These are phyloP conservation scores for Talaromyces adpressus DNA, from an alignment of 495 filamentous ascomycete species.

Conservation along the genomic window DNA sequence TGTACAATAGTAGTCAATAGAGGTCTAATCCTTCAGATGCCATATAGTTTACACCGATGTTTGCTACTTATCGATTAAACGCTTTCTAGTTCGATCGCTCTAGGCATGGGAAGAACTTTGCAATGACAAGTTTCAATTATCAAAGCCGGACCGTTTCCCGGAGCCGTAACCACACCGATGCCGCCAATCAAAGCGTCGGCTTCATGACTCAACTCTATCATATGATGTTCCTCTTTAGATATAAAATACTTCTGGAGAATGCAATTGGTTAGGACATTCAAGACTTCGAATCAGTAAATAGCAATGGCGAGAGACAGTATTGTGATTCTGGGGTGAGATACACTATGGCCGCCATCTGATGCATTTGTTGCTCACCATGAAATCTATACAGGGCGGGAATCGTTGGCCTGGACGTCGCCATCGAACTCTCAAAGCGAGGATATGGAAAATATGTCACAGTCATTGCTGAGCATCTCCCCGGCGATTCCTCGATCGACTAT, in stretches of 20 bases:
- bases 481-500: slow-evolving; percentile 20
- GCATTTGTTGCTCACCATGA: too few species aligned
- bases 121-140: too few species aligned
- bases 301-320: slow-evolving; percentile 14
- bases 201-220: not conserved
- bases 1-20: too few species aligned
- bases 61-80: too few species aligned
- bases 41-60: too few species aligned
- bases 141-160: not conserved
- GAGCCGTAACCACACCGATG: slow-evolving; percentile 9
- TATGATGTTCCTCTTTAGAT: not conserved
- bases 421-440: slow-evolving; percentile 21
- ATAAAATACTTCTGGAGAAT: not conserved
- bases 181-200: slow-evolving; percentile 12
- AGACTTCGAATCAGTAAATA: not conserved
- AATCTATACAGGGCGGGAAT: slow-evolving; percentile 19
- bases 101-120: too few species aligned
- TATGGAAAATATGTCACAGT: slow-evolving; percentile 19
- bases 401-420: slow-evolving; percentile 29
- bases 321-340: slow-evolving; percentile 16
- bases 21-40: too few species aligned
- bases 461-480: slow-evolving; percentile 25
- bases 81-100: too few species aligned
- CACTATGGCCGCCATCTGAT: not conserved
- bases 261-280: not conserved